These are phyloP conservation scores for Chalaropsis thielavioides DNA, from an alignment of 2,329 filamentous ascomycete species.

Conservation along the genomic window DNA sequence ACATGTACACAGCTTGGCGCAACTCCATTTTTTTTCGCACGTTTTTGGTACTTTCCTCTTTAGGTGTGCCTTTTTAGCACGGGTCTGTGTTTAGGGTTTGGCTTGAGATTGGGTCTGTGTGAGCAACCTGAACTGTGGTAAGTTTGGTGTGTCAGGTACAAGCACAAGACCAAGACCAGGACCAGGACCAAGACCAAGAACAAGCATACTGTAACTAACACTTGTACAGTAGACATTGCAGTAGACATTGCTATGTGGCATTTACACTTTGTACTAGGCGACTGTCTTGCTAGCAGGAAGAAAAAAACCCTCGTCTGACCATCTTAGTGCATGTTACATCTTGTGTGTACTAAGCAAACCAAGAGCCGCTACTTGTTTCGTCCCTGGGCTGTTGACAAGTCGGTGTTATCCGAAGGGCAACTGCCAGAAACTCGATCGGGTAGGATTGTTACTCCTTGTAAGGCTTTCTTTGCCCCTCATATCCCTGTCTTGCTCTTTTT, in stretches of 20 bases:
- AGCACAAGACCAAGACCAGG: background rate
- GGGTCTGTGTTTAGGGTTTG: too few species aligned
- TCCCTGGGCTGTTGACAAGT: background rate
- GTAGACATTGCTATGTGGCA: background rate
- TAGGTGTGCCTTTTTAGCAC: background rate
- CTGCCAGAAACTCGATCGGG: slow-evolving; percentile 2
- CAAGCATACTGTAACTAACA: too few species aligned
- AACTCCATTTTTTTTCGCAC: background rate
- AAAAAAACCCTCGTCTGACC: background rate
- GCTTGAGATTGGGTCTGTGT: background rate
- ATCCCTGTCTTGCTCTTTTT: background rate
- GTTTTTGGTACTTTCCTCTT: background rate
- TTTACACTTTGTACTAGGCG: background rate
- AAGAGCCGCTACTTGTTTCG: background rate
- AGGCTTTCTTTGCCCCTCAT: background rate
- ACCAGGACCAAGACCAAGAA: background rate
- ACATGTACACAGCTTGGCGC: too few species aligned
- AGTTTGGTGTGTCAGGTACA: background rate
- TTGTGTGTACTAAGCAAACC: background rate
- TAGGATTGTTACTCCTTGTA: background rate
- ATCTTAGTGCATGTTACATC: background rate
- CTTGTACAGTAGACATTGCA: too few species aligned
- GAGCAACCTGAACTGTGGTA: background rate
- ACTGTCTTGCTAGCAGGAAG: too few species aligned
- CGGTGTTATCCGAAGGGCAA: background rate